Percentiles rank a stretch among this genome's conserved stretches.
These are phyloP conservation scores for Cladosporium sphaerospermum DNA, from an alignment of 2,329 filamentous ascomycete genomes.

Conservation along the genomic window DNA sequence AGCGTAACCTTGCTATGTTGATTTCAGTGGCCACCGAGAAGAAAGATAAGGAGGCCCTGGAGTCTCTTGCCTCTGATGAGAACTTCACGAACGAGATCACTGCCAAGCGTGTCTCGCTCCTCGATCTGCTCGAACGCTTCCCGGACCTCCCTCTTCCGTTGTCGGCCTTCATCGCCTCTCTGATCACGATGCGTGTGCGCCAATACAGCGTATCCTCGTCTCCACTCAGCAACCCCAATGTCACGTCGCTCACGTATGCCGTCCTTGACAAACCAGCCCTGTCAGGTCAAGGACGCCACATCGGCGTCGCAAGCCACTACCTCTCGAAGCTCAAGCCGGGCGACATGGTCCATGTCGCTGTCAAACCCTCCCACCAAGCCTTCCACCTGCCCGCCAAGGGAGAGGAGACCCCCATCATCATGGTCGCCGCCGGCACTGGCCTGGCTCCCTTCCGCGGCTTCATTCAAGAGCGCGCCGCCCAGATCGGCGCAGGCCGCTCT, in stretches of 20 bases:
- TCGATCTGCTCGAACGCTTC: slow-evolving; percentile 65
- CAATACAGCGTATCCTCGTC: slow-evolving; percentile 32
- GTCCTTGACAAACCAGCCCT: slow-evolving; percentile 36
- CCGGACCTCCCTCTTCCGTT: slow-evolving; percentile 56
- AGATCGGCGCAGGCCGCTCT: slow-evolving; percentile 42
- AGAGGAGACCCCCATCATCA: slow-evolving; percentile 37
- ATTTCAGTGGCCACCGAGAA: slow-evolving; percentile 46
- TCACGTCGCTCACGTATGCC: slow-evolving; percentile 56
- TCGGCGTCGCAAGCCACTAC: slow-evolving; percentile 41
- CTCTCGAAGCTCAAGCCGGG: slow-evolving; percentile 35
- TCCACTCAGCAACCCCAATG: slow-evolving; percentile 24
- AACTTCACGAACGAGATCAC: slow-evolving; percentile 34
- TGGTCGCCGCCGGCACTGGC: slow-evolving; percentile 60
- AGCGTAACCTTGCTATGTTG: slow-evolving; percentile 50
- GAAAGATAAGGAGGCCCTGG: slow-evolving; percentile 44
- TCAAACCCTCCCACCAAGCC: slow-evolving; percentile 35
- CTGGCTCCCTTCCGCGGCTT: slow-evolving; percentile 98
- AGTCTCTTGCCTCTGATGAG: slow-evolving; percentile 38
- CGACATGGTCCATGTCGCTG: slow-evolving; percentile 38
- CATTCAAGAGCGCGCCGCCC: slow-evolving; percentile 70
- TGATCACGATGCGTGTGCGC: slow-evolving; percentile 62
- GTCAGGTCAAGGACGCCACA: slow-evolving; percentile 28
- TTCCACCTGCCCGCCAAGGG: slow-evolving; percentile 41
- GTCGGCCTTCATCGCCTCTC: slow-evolving; percentile 61
- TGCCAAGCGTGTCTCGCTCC: slow-evolving; percentile 45